phyloP scores from a whole-genome alignment of 805 yeast species.

The Cyberlindnera galapagoensis region DNA sequence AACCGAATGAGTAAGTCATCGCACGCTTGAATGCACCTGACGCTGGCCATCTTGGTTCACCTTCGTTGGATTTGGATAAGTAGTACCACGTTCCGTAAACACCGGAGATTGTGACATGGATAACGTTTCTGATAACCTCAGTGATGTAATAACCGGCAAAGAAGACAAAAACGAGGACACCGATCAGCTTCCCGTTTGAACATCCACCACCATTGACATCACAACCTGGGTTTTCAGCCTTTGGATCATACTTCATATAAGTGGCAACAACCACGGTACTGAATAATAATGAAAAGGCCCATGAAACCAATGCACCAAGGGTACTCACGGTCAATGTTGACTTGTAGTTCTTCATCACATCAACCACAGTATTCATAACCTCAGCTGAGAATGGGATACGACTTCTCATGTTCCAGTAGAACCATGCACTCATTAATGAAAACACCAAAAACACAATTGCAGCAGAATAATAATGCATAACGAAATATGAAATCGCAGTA shows the following conservation, averaged over 20 bases:
- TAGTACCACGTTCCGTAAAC: conserved; percentile 92
- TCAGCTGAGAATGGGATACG: conserved; percentile 73
- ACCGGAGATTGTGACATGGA: conserved; percentile 78
- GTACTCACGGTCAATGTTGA: conserved; percentile 57
- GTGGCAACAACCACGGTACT: conserved; percentile 65
- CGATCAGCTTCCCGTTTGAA: conserved; percentile 56
- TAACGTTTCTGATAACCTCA: conserved; percentile 74
- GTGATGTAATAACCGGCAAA: conserved; percentile 81
- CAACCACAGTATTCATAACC: conserved; percentile 64
- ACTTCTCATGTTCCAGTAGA: conserved; percentile 65
- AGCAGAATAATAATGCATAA: conserved; percentile 65
- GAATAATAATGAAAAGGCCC: conserved; percentile 61
- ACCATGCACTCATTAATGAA: conserved; percentile 55
- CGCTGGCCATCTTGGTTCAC: conserved; percentile 75
- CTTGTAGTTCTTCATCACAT: conserved; percentile 68
- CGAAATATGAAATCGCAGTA: conserved; percentile 69
- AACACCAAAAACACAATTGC: conserved; percentile 70
- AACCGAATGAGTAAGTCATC: conserved; percentile 80
- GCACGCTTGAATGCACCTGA: conserved; percentile 76
- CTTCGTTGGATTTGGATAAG: conserved; percentile 65
- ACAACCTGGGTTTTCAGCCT: conserved; percentile 47
- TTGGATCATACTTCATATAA: conserved; percentile 70
- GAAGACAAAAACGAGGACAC: conserved; percentile 63
- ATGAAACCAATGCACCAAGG: conserved; percentile 52
- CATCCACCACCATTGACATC: conserved; percentile 43